A percentile compares a stretch with the other conserved stretches of the same genome.
Conservation (phyloP, 768 basidiomycete genomes). For the Lyophyllum atratum region DNA sequence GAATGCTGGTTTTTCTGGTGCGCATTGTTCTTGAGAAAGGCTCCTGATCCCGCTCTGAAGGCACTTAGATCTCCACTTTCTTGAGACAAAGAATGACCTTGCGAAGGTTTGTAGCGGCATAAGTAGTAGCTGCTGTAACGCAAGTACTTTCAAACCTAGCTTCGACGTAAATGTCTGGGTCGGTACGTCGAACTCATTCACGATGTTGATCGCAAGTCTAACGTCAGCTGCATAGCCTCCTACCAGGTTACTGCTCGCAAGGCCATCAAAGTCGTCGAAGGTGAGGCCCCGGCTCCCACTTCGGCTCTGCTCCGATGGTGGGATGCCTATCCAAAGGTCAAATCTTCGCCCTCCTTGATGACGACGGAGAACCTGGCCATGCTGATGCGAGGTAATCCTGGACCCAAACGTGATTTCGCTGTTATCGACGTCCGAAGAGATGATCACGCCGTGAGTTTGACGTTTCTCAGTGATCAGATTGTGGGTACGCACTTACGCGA, state of each 20-base stretch:
- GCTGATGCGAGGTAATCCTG: constrained; percentile 26
- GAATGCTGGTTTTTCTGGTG: constrained; percentile 46
- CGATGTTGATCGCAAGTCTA: not conserved
- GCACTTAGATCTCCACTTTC: constrained; percentile 38
- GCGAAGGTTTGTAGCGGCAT: constrained; percentile 30
- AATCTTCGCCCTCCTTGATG: constrained; percentile 32
- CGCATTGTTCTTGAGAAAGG: not conserved
- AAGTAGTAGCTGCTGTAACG: not conserved
- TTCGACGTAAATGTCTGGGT: constrained; percentile 48
- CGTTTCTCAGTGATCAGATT: not conserved
- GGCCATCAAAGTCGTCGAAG: constrained; percentile 9
- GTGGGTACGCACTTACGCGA: not conserved
- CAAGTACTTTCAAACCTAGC: constrained; percentile 2
- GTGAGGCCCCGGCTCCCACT: constrained; percentile 9
- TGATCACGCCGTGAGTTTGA: constrained; percentile 47
- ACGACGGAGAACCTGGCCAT: constrained; percentile 39
- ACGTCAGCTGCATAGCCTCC: constrained; percentile 31
- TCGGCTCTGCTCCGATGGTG: constrained; percentile 47
- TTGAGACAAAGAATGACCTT: constrained; percentile 43
- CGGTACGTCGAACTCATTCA: constrained; percentile 29
- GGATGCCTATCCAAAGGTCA: constrained; percentile 51
- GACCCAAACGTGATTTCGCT: constrained; percentile 27
- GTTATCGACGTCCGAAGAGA: constrained; percentile 53
- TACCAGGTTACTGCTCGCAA: constrained; percentile 52
- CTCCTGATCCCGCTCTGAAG: not conserved